Conservation (phyloP, 2,329 filamentous ascomycete species). For the Bipolaris sorokiniana region DNA sequence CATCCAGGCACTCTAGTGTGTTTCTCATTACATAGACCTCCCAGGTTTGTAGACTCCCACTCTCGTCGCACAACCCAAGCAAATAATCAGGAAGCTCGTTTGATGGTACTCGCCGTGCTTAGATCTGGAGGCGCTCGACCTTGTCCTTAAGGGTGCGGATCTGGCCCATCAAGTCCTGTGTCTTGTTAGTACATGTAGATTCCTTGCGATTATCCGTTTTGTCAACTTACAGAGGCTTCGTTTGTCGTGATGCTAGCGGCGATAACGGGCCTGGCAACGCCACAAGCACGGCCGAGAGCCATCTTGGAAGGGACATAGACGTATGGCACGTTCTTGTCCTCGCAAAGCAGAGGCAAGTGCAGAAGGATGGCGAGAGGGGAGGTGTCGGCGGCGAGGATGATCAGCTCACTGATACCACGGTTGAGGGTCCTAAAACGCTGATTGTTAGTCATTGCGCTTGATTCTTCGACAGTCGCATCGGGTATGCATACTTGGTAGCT, state of each 20-base stretch:
- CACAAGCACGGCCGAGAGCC: constrained; percentile 73
- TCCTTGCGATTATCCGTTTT: not conserved
- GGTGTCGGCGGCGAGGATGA: constrained; percentile 83
- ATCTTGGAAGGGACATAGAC: constrained; percentile 76
- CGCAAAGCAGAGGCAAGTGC: constrained; percentile 80
- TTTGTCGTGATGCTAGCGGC: constrained; percentile 81
- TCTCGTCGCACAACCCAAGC: constrained; percentile 3
- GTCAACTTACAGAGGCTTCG: constrained; percentile 39
- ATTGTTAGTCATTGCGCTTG: not conserved
- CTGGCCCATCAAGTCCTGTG: constrained; percentile 70
- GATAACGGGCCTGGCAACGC: constrained; percentile 87
- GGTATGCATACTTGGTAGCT: constrained; percentile 65
- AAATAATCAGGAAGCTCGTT: not conserved
- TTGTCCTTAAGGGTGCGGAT: constrained; percentile 91
- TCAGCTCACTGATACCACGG: constrained; percentile 86
- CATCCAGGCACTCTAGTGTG: constrained; percentile 23
- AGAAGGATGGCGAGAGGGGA: constrained; percentile 76
- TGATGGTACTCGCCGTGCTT: constrained; percentile 15
- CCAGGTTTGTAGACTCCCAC: constrained; percentile 11
- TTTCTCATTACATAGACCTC: constrained; percentile 25
- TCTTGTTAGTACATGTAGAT: not conserved
- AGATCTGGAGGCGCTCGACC: constrained; percentile 95
- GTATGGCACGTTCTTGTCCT: constrained; percentile 75
- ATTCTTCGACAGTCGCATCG: not conserved
- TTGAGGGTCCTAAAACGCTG: constrained; percentile 67